Evolutionary conservation across 164 flowering plant species (phyloP).

Genomic region (Magnolia officinalis): DNA sequence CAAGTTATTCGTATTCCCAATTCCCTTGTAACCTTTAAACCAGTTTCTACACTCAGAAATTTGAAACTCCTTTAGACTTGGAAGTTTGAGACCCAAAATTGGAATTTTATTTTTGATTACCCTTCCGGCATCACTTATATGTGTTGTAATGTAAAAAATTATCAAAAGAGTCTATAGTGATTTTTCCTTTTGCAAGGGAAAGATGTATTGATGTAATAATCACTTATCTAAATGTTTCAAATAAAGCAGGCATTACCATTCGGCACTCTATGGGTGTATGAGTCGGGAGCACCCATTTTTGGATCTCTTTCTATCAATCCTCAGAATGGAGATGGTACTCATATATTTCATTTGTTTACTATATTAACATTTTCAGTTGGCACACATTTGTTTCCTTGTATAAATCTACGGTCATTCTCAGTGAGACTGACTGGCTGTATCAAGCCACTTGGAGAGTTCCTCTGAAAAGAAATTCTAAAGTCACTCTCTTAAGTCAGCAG

Average conservation of each 20-base stretch:
- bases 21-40: too few relatives aligned
- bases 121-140: too few relatives aligned
- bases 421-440: neutral
- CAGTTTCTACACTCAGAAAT: too few relatives aligned
- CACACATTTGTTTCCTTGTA: neutral
- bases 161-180: neutral
- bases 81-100: too few relatives aligned
- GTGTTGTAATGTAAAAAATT: too few relatives aligned
- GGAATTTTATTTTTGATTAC: too few relatives aligned
- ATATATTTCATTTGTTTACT: neutral
- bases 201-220: neutral
- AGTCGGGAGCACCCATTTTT: conserved; percentile 75
- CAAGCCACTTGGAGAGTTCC: neutral
- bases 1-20: too few relatives aligned
- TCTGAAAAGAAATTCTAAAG: neutral
- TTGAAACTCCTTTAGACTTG: too few relatives aligned
- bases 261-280: conserved; percentile 49
- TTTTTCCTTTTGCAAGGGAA: neutral
- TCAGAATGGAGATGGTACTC: conserved; percentile 49
- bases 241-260: conserved; percentile 49
- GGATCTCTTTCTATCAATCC: conserved; percentile 63
- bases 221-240: neutral
- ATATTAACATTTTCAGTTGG: too few relatives aligned
- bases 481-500: neutral
- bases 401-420: neutral